Conservation (phyloP, 1,284 basidiomycete genomes). For the Wolfiporia cocos region DNA sequence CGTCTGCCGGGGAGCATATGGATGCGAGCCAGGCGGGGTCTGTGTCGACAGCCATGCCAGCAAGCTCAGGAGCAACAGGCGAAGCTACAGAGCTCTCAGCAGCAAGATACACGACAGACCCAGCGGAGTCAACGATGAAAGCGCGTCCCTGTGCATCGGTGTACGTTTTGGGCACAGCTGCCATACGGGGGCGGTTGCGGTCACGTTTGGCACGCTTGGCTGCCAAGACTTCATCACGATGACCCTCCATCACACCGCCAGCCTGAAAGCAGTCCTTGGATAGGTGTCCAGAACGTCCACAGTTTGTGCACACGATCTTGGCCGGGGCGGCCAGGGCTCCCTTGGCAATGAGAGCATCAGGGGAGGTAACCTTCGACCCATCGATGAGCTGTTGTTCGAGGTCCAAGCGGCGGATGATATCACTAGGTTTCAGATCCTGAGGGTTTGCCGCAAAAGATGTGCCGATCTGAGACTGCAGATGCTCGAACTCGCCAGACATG, state of each 20-base stretch:
- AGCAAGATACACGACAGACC: neutral
- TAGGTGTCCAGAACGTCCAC: slow-evolving; percentile 5
- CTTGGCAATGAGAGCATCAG: neutral
- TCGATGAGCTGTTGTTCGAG: slow-evolving; percentile 2
- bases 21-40: neutral
- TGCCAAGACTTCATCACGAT: neutral
- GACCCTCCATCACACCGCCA: slow-evolving; percentile 4
- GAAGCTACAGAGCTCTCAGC: neutral
- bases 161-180: neutral
- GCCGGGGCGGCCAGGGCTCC: neutral
- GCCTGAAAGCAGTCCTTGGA: slow-evolving; percentile 4
- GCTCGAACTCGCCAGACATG: slow-evolving; percentile 1
- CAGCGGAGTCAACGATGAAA: neutral
- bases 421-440: neutral
- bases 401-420: slow-evolving; percentile 7
- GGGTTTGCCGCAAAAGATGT: neutral
- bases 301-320: slow-evolving; percentile 4
- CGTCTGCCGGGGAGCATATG: neutral
- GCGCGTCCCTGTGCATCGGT: slow-evolving; percentile 1
- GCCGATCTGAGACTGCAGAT: slow-evolving; percentile 7
- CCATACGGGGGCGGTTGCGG: neutral
- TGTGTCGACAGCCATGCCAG: neutral
- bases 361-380: neutral
- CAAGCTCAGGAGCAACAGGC: neutral
- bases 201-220: neutral